Conservation (phyloP, 202 grass and related monocot genomes). For the Panicum virgatum region DNA sequence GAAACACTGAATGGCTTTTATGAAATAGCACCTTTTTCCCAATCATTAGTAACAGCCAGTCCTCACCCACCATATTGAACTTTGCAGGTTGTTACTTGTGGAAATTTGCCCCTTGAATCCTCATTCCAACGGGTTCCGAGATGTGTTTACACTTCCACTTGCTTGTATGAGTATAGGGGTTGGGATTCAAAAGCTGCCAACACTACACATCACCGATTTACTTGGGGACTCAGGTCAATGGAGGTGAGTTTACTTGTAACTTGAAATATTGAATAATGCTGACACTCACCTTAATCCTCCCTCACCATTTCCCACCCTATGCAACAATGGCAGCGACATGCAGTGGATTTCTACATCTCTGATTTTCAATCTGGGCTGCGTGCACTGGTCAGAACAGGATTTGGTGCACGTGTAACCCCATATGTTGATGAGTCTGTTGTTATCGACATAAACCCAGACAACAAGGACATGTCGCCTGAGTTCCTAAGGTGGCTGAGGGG, state of each 20-base stretch:
- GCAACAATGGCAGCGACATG: slow-evolving; percentile 53
- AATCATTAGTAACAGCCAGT: not conserved
- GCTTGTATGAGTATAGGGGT: slow-evolving; percentile 75
- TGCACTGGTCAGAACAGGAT: slow-evolving; percentile 65
- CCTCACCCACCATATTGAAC: slow-evolving; percentile 9
- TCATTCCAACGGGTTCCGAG: slow-evolving; percentile 73
- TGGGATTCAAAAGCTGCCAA: slow-evolving; percentile 66
- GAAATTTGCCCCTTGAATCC: slow-evolving; percentile 71
- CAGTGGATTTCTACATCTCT: slow-evolving; percentile 85
- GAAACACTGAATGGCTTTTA: slow-evolving; percentile 25
- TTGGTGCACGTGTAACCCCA: slow-evolving; percentile 49
- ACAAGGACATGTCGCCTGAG: slow-evolving; percentile 72
- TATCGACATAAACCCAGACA: slow-evolving; percentile 65
- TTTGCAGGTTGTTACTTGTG: slow-evolving; percentile 81
- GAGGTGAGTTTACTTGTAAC: slow-evolving; percentile 55
- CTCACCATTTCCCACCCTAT: not conserved
- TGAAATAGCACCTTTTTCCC: not conserved
- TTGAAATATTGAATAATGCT: slow-evolving; percentile 20
- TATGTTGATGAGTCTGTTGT: slow-evolving; percentile 70
- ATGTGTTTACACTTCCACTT: slow-evolving; percentile 80
- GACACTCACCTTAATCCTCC: not conserved
- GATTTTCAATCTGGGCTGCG: slow-evolving; percentile 78
- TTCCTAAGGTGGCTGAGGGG: slow-evolving; percentile 60
- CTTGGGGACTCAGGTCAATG: slow-evolving; percentile 63
- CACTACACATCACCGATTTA: slow-evolving; percentile 45